Conservation (phyloP, 371 early-diverging fungal genomes). For the Apophysomyces trapeziformis region DNA sequence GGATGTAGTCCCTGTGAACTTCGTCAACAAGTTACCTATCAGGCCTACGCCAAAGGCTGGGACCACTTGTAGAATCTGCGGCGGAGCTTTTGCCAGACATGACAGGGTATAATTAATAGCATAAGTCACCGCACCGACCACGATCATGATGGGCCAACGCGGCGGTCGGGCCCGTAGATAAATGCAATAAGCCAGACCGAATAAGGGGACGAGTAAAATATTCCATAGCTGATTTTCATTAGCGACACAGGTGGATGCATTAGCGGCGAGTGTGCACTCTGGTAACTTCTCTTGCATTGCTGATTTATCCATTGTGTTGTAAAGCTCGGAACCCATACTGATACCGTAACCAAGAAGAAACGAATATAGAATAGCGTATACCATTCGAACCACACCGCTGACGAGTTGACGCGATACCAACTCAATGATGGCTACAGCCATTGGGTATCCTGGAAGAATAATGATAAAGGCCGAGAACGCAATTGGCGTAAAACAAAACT, state of each 20-base stretch:
- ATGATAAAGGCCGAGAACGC: conserved; percentile 61
- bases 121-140: conserved; percentile 42
- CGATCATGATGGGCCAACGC: conserved; percentile 46
- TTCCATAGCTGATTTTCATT: conserved; percentile 35
- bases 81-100: conserved; percentile 51
- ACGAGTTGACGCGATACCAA: conserved; percentile 84
- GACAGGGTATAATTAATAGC: conserved; percentile 39
- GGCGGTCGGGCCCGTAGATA: conserved; percentile 44
- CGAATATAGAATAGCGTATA: conserved; percentile 78
- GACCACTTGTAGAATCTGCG: conserved; percentile 49
- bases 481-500: conserved; percentile 53
- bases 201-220: conserved; percentile 43
- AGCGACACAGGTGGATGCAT: conserved; percentile 31
- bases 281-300: conserved; percentile 15
- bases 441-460: conserved; percentile 73
- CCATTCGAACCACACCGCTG: conserved; percentile 85
- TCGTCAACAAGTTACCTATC: conserved; percentile 55
- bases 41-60: conserved; percentile 63
- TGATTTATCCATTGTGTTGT: conserved; percentile 38
- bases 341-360: conserved; percentile 82
- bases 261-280: conserved; percentile 22
- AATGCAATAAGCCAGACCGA: conserved; percentile 49
- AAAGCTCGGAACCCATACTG: conserved; percentile 67
- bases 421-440: conserved; percentile 81
- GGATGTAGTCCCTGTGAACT: conserved; percentile 58